These are phyloP conservation scores for Fusarium robinianum DNA, from an alignment of 2,329 filamentous ascomycete species.

Conservation along the genomic window DNA sequence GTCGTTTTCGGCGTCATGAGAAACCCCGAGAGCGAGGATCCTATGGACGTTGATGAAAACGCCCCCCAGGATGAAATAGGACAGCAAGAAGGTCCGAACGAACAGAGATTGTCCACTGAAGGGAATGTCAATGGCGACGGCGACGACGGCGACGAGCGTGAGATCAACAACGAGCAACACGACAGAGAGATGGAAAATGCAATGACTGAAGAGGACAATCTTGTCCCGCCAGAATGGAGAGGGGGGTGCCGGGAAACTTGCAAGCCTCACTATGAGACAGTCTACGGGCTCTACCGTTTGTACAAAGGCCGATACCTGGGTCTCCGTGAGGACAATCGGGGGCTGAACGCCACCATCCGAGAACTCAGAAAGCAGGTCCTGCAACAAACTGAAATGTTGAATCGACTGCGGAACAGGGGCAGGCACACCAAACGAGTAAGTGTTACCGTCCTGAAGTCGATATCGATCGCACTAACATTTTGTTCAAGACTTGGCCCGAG, in stretches of 20 bases:
- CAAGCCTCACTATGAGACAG: neutral
- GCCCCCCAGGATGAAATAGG: neutral
- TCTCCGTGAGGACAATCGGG: no score
- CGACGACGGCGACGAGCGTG: neutral
- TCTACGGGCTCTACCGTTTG: rapidly evolving
- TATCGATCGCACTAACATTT: no score
- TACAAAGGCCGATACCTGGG: conserved; percentile 8
- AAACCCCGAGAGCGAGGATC: neutral
- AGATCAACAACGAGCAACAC: neutral
- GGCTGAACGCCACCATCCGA: no score
- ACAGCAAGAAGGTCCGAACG: no score
- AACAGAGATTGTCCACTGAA: neutral
- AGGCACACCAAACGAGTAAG: no score
- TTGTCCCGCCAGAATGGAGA: neutral
- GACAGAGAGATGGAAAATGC: rapidly evolving
- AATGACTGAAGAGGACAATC: neutral
- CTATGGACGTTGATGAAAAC: conserved; percentile 2
- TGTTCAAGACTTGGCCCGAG: conserved; percentile 23
- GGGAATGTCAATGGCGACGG: neutral
- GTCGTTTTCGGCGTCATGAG: neutral
- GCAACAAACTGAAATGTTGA: no score
- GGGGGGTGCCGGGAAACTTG: conserved; percentile 2
- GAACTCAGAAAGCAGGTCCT: no score
- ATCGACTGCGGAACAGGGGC: no score
- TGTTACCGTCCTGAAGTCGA: no score